Evolutionary conservation across 306 rosid genomes (phyloP), one percentile per base, ranked within the genome.

Genomic region (Myrica gale): DNA sequence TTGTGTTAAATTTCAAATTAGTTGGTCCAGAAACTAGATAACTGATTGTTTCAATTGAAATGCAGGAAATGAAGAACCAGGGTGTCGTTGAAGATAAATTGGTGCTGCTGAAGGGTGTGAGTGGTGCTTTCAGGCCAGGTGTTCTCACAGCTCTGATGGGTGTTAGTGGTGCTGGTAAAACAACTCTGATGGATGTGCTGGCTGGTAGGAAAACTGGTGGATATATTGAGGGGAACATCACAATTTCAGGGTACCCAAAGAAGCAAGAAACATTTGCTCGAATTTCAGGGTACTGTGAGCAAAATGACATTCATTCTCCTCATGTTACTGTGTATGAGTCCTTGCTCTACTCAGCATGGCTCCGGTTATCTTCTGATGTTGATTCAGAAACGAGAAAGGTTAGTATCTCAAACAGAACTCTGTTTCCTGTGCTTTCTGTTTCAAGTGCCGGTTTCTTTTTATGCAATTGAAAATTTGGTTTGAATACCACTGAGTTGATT

Each of bases 81-180:
- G 98, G 96, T 41, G 74, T 89, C 48, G 1, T 37, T 13, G 91
- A 91, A 82, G 96, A 94, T 46, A 94, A 81, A 56, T 74, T 94
- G 77, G 89, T 88, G 79, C 93, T 94, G 68, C 76, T 94, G 63
- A 94, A 86, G 58, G 87, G 89, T 68, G 92, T 91, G 12, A 90
- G 94, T 78, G 98, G 97, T 45, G 88, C 88, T 66, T 94, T 91
- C 70, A 88, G 92, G 85, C 98, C 97, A 32, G 98, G 98, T 45
- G 91, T 94, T 76, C 89, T 94, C 75, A 91, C 98, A 68, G 97
- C 98, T 77, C 83, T 94, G 3, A 94, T 94, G 98, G 98, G 97
- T 37, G 89, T 94, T 26, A 91, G 96, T 46, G 98, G 98, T 57
- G 98, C 97, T 71, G 98, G 98, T n/a, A 94, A 94, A 83, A 94